These are phyloP conservation scores for Capsicum chinense DNA, from an alignment of 257 asterid species.

Conservation along the genomic window DNA sequence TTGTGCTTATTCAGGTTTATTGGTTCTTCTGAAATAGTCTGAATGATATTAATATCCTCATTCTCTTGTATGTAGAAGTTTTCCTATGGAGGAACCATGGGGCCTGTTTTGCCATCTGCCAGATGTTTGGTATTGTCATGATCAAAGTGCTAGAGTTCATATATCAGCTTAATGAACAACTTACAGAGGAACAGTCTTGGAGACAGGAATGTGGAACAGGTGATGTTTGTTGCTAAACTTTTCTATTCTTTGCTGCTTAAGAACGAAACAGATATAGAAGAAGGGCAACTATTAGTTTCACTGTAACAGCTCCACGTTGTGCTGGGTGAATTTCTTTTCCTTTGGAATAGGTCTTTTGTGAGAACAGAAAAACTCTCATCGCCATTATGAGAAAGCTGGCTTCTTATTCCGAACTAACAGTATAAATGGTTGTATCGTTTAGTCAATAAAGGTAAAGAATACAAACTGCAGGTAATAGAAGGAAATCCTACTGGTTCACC, in stretches of 20 bases:
- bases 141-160: slow-evolving; percentile 38
- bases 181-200: slow-evolving; percentile 50
- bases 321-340: slow-evolving; percentile 8
- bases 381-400: slow-evolving; percentile 7
- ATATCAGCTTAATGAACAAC: slow-evolving; percentile 55
- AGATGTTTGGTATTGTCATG: slow-evolving; percentile 37
- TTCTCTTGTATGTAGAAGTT: slow-evolving; percentile 1
- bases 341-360: not conserved
- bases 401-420: not conserved
- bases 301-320: not conserved
- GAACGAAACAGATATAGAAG: not conserved
- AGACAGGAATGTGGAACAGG: slow-evolving; percentile 67
- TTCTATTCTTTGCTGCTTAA: slow-evolving; percentile 21
- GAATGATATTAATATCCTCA: not conserved
- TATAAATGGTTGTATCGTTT: not conserved
- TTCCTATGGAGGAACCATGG: slow-evolving; percentile 30
- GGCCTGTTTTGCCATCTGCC: slow-evolving; percentile 28
- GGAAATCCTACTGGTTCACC: not conserved
- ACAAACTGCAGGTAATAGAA: not conserved
- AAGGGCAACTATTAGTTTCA: not conserved
- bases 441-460: slow-evolving; percentile 20
- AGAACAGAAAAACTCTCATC: not conserved
- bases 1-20: not conserved
- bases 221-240: slow-evolving; percentile 31
- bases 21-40: slow-evolving; percentile 19